Evolutionary conservation across 768 basidiomycete genomes (phyloP).

Genomic region (Termitomyces sp.): DNA sequence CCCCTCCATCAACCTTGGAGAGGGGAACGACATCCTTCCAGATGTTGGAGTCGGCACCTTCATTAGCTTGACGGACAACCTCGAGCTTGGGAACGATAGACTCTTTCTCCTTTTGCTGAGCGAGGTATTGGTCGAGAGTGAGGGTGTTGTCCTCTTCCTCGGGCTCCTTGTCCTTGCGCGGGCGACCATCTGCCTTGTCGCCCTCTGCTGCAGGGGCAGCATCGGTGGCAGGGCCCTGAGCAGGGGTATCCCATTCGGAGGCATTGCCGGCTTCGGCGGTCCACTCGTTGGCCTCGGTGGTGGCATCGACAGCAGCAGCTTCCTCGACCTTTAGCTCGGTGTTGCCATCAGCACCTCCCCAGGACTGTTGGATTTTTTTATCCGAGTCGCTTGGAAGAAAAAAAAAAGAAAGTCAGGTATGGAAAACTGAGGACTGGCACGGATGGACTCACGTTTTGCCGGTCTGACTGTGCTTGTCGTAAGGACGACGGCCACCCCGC

Average conservation of each 20-base stretch:
- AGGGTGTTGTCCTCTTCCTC: slow-evolving; percentile 94
- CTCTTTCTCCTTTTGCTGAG: slow-evolving; percentile 68
- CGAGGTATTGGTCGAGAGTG: slow-evolving; percentile 90
- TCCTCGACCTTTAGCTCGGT: slow-evolving; percentile 80
- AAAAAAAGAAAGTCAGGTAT: background rate
- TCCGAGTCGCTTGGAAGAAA: slow-evolving; percentile 70
- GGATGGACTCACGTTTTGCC: slow-evolving; percentile 66
- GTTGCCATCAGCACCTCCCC: slow-evolving; percentile 90
- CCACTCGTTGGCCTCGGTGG: slow-evolving; percentile 52
- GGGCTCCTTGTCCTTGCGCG: slow-evolving; percentile 51
- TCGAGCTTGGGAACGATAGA: slow-evolving; percentile 74
- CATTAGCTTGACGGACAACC: slow-evolving; percentile 70
- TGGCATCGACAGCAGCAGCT: slow-evolving; percentile 69
- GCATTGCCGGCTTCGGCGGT: slow-evolving; percentile 38
- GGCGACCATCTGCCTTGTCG: slow-evolving; percentile 32
- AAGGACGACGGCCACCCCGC: slow-evolving; percentile 67
- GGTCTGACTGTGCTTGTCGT: slow-evolving; percentile 84
- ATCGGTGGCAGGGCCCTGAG: slow-evolving; percentile 21
- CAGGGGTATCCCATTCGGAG: slow-evolving; percentile 39
- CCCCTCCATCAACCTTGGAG: slow-evolving; percentile 68
- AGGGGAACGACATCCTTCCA: slow-evolving; percentile 71
- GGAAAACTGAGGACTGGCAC: background rate
- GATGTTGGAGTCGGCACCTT: slow-evolving; percentile 62
- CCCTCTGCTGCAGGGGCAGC: slow-evolving; percentile 34
- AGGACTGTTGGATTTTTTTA: slow-evolving; percentile 91